phyloP scores from a whole-genome alignment of 139 green algal genomes.

The Haematococcus lacustris region DNA sequence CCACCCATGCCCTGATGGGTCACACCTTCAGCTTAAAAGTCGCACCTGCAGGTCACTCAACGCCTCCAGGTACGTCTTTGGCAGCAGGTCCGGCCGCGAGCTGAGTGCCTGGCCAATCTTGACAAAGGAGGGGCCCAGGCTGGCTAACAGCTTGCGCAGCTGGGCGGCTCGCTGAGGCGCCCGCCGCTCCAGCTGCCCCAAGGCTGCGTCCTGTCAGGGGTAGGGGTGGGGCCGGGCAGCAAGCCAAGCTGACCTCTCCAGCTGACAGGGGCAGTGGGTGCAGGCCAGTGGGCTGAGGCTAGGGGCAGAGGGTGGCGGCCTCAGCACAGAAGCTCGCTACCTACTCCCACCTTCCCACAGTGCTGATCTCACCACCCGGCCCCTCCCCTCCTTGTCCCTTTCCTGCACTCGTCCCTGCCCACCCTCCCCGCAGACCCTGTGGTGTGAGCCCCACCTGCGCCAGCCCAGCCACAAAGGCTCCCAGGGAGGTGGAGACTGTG shows the following conservation, averaged over 20 bases:
- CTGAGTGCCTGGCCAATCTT: conserved; percentile 87
- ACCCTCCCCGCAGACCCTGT: too few species aligned
- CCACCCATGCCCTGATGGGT: too few species aligned
- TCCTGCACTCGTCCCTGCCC: neutral
- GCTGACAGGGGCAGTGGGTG: neutral
- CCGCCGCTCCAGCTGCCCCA: conserved; percentile 58
- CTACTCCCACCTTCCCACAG: neutral
- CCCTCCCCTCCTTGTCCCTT: neutral
- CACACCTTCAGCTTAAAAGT: too few species aligned
- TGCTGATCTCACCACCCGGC: neutral
- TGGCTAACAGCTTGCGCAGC: conserved; percentile 53
- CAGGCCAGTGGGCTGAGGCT: neutral
- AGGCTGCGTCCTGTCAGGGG: conserved; percentile 43
- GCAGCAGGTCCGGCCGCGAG: conserved; percentile 66
- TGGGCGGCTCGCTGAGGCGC: conserved; percentile 44
- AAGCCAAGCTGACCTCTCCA: neutral
- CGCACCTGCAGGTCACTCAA: conserved; percentile 61
- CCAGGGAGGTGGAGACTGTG: conserved; percentile 50
- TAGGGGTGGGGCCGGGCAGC: neutral
- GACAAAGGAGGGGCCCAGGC: conserved; percentile 75
- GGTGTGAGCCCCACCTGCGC: conserved; percentile 8
- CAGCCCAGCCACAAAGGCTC: conserved; percentile 56
- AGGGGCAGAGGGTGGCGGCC: neutral
- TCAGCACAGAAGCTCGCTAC: neutral
- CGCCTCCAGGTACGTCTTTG: conserved; percentile 58